These are phyloP conservation scores for Mortierella antarctica DNA, from an alignment of 192 early-diverging fungal species.

Conservation along the genomic window DNA sequence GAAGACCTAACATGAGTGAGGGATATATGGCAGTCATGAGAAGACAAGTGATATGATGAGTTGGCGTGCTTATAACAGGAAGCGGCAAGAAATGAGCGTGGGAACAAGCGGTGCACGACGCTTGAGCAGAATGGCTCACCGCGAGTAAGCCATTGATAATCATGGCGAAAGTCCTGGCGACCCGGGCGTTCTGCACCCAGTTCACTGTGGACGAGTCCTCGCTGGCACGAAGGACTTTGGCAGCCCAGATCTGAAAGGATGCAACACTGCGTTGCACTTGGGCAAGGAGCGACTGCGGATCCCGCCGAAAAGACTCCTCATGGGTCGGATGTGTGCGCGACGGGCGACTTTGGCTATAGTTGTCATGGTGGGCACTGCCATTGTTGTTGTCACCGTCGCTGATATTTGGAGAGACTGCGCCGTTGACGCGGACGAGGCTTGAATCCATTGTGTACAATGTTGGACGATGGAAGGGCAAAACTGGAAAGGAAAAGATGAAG, in stretches of 20 bases:
- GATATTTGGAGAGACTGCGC: background rate
- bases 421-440: conserved; percentile 28
- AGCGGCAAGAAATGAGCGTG: conserved; percentile 3
- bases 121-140: conserved; percentile 12
- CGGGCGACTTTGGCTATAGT: conserved; percentile 2
- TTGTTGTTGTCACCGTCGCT: conserved; percentile 1
- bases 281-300: conserved; percentile 8
- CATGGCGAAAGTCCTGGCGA: conserved; percentile 24
- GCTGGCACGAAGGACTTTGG: conserved; percentile 2
- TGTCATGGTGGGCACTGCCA: background rate
- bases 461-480: too few species aligned
- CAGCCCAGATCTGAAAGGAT: conserved; percentile 22
- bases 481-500: too few species aligned
- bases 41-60: background rate
- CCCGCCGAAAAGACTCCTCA: conserved; percentile 3
- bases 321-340: conserved; percentile 6
- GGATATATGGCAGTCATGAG: background rate
- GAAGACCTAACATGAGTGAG: conserved; percentile 6
- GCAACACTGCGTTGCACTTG: conserved; percentile 20
- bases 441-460: too few species aligned
- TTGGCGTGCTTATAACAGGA: background rate
- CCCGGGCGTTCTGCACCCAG: conserved; percentile 31
- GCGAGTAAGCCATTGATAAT: conserved; percentile 22
- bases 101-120: background rate
- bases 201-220: conserved; percentile 11